Evolutionary conservation across 345 rosid species (phyloP).

Genomic region (Eucalyptus caleyi): DNA sequence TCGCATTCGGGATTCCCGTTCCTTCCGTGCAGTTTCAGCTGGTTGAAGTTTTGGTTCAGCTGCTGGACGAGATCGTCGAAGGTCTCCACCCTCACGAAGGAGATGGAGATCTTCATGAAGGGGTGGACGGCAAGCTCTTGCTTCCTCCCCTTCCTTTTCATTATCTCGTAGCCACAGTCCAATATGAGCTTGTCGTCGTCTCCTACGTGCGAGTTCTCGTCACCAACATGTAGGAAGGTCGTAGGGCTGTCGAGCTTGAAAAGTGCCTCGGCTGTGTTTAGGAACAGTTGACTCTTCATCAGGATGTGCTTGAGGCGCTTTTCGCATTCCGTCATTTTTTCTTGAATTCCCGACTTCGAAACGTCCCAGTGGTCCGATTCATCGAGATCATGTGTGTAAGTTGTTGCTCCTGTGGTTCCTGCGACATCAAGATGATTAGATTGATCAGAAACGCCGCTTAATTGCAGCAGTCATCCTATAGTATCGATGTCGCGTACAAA

Average conservation of each 20-base stretch:
- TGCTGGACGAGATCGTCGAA: conserved; percentile 57
- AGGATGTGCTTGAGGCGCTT: conserved; percentile 50
- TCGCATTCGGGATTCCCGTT: conserved; percentile 15
- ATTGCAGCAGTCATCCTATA: background rate
- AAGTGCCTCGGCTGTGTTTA: conserved; percentile 69
- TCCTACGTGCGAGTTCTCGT: background rate
- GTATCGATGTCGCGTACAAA: background rate
- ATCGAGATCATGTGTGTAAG: background rate
- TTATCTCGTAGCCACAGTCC: conserved; percentile 76
- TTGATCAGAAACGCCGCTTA: background rate
- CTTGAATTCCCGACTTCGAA: conserved; percentile 3
- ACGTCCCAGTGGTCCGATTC: background rate
- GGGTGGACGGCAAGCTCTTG: conserved; percentile 71
- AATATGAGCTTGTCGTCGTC: conserved; percentile 42
- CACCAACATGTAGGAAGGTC: background rate
- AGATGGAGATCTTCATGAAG: conserved; percentile 20
- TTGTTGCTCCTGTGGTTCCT: conserved; percentile 9
- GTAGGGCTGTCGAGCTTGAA: conserved; percentile 61
- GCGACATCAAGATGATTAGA: conserved; percentile 2
- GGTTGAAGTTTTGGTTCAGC: conserved; percentile 40
- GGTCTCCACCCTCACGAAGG: conserved; percentile 17
- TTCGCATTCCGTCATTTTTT: conserved; percentile 49
- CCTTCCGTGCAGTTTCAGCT: conserved; percentile 39
- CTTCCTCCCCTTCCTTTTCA: conserved; percentile 67
- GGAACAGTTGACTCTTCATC: conserved; percentile 45